These are phyloP conservation scores for Metschnikowia picachoensis DNA, from an alignment of 805 yeast species.

Conservation along the genomic window DNA sequence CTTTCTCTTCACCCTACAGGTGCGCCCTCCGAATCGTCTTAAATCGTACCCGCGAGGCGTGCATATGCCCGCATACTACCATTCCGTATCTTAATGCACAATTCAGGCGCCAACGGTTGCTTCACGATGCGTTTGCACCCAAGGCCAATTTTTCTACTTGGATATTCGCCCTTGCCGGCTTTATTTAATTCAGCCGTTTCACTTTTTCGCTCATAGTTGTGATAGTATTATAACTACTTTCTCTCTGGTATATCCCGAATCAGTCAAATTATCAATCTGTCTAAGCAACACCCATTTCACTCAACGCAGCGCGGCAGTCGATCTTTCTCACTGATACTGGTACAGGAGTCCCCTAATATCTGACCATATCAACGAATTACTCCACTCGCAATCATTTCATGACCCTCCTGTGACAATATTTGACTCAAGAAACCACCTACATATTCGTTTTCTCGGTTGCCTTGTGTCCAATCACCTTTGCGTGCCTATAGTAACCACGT, in stretches of 20 bases:
- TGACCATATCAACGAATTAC: no score
- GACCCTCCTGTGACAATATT: no score
- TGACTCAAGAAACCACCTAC: no score
- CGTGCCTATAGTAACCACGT: no score
- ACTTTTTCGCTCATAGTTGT: no score
- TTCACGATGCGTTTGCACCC: neutral
- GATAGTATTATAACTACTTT: no score
- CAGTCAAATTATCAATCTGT: neutral
- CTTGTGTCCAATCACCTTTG: no score
- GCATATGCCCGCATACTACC: slow-evolving; percentile 1
- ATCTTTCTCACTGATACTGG: no score
- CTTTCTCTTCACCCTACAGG: neutral
- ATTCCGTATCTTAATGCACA: slow-evolving; percentile 3
- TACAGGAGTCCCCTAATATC: no score
- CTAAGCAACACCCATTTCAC: neutral
- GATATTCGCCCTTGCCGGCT: neutral
- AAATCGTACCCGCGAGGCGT: slow-evolving; percentile 1
- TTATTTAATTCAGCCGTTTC: neutral
- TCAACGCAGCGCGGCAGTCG: slow-evolving; percentile 2
- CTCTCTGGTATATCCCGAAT: no score
- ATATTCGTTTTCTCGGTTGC: no score
- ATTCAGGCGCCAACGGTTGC: slow-evolving; percentile 2
- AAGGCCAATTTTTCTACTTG: neutral
- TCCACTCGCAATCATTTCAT: no score
- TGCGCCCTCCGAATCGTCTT: neutral